Evolutionary conservation across 1,284 basidiomycete genomes (phyloP), one percentile per base, ranked within the genome.

Genomic region (Sparassis latifolia): DNA sequence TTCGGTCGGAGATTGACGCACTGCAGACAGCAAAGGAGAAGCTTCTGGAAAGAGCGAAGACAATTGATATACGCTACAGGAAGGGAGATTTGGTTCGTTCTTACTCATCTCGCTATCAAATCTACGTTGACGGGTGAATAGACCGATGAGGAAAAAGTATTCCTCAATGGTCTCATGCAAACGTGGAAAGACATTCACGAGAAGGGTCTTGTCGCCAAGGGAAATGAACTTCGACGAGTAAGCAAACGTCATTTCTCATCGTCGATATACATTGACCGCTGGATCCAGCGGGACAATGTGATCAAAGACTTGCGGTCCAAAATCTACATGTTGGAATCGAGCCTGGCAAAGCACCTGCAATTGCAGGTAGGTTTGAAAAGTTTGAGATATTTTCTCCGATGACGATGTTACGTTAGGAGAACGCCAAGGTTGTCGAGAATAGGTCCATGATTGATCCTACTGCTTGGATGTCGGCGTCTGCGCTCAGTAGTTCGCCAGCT

Each of bases 181-280:
- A 67, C 66, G 2, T 64, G 66, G 2, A 65, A 68, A 48, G 51
- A 64, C 2, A 61, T 64, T 6, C 63, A 70, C 45, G 68, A 72
- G 48, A 67, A 70, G 49, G 63, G 68, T 46, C 51, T 72, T 6
- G 60, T 69, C 5, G 60, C 64, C 12, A 71, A 69, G 42, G 63
- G 66, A 27, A 73, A 73, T 49, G 70, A 73, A 42, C 56, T 73
- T 3, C 62, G 68, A 51, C 63, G 66, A 49, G 70, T 71, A 38
- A 37, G 61, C 58, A 10, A 28, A 20, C 20, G 10, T 10, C 2
- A 20, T 31, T 50, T 31, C 47, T 38, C 35, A 7, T 38, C 35
- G 35, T n/a, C 7, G n/a, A 38, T 9, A 9, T 38, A 38, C 7
- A n/a, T 38, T 38, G 35, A 38, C 35, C 7, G 30, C 29, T 9